Conservation (phyloP, 805 yeast genomes). For the Henningerozyma blattae region DNA sequence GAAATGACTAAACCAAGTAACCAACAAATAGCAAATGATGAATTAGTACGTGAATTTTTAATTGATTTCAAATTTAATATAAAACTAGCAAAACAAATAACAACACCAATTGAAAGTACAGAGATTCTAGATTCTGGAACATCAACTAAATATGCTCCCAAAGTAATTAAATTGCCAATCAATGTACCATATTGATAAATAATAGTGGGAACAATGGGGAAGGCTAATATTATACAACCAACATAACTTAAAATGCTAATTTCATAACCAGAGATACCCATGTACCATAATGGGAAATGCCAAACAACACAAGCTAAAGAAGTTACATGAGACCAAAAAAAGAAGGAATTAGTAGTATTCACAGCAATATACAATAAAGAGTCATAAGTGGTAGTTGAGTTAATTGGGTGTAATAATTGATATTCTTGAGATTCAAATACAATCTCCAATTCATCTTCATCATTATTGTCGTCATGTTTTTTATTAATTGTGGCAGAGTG, state of each 20-base stretch:
- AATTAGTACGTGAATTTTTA: slow-evolving; percentile 17
- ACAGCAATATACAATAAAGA: slow-evolving; percentile 25
- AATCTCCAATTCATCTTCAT: slow-evolving; percentile 14
- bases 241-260: slow-evolving; percentile 46
- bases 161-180: slow-evolving; percentile 47
- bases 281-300: slow-evolving; percentile 96
- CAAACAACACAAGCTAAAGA: slow-evolving; percentile 79
- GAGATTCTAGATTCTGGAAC: slow-evolving; percentile 63
- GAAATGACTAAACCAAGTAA: slow-evolving; percentile 60
- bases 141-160: slow-evolving; percentile 61
- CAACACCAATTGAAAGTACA: slow-evolving; percentile 52
- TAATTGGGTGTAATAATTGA: slow-evolving; percentile 6
- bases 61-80: slow-evolving; percentile 38
- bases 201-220: slow-evolving; percentile 27
- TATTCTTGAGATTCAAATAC: slow-evolving; percentile 12
- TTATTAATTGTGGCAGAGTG: not conserved
- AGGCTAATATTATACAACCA: slow-evolving; percentile 44
- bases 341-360: slow-evolving; percentile 46
- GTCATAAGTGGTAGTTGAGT: slow-evolving; percentile 10
- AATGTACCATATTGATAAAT: slow-evolving; percentile 23
- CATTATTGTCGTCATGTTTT: not conserved
- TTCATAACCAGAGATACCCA: slow-evolving; percentile 96
- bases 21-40: slow-evolving; percentile 16
- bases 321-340: slow-evolving; percentile 79
- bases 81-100: slow-evolving; percentile 49